Evolutionary conservation across 2,329 filamentous ascomycete species (phyloP).

Genomic region (Arthrobotrys pseudoclavata): DNA sequence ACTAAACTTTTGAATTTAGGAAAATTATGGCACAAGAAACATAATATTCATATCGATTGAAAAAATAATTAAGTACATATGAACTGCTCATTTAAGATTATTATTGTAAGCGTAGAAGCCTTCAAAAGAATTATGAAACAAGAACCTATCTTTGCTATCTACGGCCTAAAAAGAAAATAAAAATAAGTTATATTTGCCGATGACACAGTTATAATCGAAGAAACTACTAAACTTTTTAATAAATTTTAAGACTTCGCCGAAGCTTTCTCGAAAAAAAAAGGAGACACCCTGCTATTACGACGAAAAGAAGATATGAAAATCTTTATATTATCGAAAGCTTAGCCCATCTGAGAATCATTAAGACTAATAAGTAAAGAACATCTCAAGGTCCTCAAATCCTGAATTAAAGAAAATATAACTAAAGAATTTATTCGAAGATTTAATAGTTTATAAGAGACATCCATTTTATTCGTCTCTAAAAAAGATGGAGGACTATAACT

Average conservation of each 20-base stretch:
- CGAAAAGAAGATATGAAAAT: constrained; percentile 5
- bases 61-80: constrained; percentile 15
- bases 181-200: constrained; percentile 18
- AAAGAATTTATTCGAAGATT: constrained; percentile 11
- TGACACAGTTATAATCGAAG: constrained; percentile 7
- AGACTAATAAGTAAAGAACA: constrained; percentile 6
- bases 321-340: neutral
- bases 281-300: neutral
- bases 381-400: neutral
- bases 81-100: constrained; percentile 25
- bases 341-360: neutral
- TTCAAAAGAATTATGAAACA: constrained; percentile 24
- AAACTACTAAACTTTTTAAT: constrained; percentile 3
- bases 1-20: constrained; percentile 11
- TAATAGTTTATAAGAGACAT: constrained; percentile 19
- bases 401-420: neutral
- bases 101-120: neutral
- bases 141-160: constrained; percentile 1
- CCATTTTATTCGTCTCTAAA: constrained; percentile 12
- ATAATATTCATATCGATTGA: constrained; percentile 9
- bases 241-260: neutral
- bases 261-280: constrained; percentile 1
- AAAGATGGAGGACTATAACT: constrained; percentile 7
- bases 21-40: constrained; percentile 4
- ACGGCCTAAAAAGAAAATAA: constrained; percentile 1